Conservation (phyloP, 1,284 basidiomycete genomes). For the Heterobasidion occidentale region DNA sequence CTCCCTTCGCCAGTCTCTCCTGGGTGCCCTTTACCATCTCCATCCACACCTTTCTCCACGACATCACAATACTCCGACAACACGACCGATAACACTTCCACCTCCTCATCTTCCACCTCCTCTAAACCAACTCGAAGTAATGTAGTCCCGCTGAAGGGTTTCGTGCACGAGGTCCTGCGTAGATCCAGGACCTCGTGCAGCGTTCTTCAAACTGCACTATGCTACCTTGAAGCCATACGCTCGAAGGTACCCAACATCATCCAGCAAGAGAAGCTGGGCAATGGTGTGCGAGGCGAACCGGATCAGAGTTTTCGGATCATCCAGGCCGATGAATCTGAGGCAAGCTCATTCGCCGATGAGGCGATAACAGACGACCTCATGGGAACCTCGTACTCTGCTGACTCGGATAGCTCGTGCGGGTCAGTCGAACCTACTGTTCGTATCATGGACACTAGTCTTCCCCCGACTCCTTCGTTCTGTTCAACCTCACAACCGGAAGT, state of each 20-base stretch:
- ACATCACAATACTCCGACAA: slow-evolving; percentile 23
- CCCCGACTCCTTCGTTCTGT: slow-evolving; percentile 3
- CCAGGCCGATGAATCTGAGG: slow-evolving; percentile 32
- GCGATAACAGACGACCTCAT: slow-evolving; percentile 16
- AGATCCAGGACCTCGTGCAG: slow-evolving; percentile 69
- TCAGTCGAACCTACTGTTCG: slow-evolving; percentile 28
- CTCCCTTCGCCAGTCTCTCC: slow-evolving; percentile 33
- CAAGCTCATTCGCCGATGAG: background rate
- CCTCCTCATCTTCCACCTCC: slow-evolving; percentile 12
- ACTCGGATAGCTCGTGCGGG: slow-evolving; percentile 2
- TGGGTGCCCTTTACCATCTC: slow-evolving; percentile 8
- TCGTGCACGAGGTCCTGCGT: slow-evolving; percentile 71
- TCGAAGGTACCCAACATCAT: slow-evolving; percentile 54
- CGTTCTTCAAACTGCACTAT: slow-evolving; percentile 71
- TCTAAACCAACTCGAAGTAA: slow-evolving; percentile 21
- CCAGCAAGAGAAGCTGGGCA: slow-evolving; percentile 36
- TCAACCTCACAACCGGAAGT: background rate
- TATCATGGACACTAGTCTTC: slow-evolving; percentile 19
- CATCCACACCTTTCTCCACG: slow-evolving; percentile 30
- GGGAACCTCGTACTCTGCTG: background rate
- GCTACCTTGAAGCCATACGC: slow-evolving; percentile 71
- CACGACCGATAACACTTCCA: slow-evolving; percentile 10
- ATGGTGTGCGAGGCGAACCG: slow-evolving; percentile 29
- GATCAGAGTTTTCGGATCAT: slow-evolving; percentile 39
- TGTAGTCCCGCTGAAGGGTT: slow-evolving; percentile 53